Conservation (phyloP, 106 monocot genomes). For the Hemerocallis citrina region DNA sequence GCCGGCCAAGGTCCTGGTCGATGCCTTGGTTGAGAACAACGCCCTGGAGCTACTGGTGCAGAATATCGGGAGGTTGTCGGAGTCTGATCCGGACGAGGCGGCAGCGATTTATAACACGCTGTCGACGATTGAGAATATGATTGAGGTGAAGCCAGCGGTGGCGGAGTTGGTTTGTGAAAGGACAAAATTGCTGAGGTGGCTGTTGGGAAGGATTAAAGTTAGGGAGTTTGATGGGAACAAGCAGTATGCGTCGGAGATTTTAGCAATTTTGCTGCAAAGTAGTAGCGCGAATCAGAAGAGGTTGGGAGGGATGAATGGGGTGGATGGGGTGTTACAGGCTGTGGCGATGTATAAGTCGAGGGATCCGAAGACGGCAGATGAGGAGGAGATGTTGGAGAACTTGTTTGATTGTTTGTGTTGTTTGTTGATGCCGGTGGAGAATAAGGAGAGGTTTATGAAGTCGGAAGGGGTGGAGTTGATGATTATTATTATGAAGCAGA, state of each 20-base stretch:
- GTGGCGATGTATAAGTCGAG: slow-evolving; percentile 93
- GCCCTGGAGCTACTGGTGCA: slow-evolving; percentile 76
- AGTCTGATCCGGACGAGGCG: slow-evolving; percentile 81
- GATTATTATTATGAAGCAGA: slow-evolving; percentile 99
- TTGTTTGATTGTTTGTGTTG: slow-evolving; percentile 95
- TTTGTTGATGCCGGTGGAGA: slow-evolving; percentile 87
- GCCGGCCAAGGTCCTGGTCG: slow-evolving; percentile 47
- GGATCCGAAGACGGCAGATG: slow-evolving; percentile 88
- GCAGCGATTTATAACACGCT: slow-evolving; percentile 75
- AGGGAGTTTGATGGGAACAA: slow-evolving; percentile 93
- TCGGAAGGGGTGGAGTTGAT: slow-evolving; percentile 86
- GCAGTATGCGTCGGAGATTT: slow-evolving; percentile 79
- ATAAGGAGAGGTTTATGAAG: slow-evolving; percentile 93
- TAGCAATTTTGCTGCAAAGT: slow-evolving; percentile 84
- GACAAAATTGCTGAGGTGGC: slow-evolving; percentile 71
- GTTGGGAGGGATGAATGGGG: slow-evolving; percentile 93
- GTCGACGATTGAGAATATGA: slow-evolving; percentile 74
- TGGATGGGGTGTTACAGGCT: slow-evolving; percentile 84
- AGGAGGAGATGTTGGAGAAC: slow-evolving; percentile 99
- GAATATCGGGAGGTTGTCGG: slow-evolving; percentile 69
- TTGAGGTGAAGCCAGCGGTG: slow-evolving; percentile 68
- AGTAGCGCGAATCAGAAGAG: slow-evolving; percentile 88
- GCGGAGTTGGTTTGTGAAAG: slow-evolving; percentile 86
- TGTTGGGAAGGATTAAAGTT: slow-evolving; percentile 64
- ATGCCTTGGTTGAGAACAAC: slow-evolving; percentile 67